Base-by-base conservation (phyloP, 306 rosid species). In the Trifolium subterraneum region DNA sequence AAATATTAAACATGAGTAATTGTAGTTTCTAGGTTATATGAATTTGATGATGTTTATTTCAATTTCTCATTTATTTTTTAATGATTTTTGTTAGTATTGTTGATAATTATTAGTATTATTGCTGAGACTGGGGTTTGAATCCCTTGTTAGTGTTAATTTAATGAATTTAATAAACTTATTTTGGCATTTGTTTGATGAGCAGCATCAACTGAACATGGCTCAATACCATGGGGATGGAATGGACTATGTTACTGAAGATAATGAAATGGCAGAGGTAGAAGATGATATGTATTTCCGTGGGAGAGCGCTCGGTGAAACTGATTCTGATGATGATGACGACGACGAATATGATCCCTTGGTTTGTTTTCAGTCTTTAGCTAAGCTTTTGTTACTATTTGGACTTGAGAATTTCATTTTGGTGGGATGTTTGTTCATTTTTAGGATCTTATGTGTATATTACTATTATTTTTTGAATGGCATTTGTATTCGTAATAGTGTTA, bases 181-280 rank as follows among this genome's bases (percentile, higher is more conserved):
- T 14, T 11, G 22, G 2, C 14, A 33, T 38, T 83, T 7, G 10
- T 14, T 54, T 64, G 10, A 14, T 79, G 50, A 71, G 13, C 51
- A 6, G 29, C 12, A 51, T 13, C 72, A 12, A 12, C 27, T 35
- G 54, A 83, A 39, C 44, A 83, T 83, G 87, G 77, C 87, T 79
- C 81, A 79, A 38, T 22, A 71, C 56, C 81, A 76, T 7, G 76
- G 76, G 55, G 84, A 79, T 20, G 84, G 73, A 14, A 73, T 73
- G 84, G 87, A 84, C 23, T 76, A 84, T 5, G 84, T 9, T 47
- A 80, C 77, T 11, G 82, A 80, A 1, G 82, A 84, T 47, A 84
- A 80, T 84, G 87, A 80, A 55, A 76, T 84, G 87, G 82, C 73
- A 35, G 87, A 80, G 47, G 84, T 77, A 25, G 87, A 84, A 44